Percentiles rank a stretch among this genome's conserved stretches.
phyloP scores from a whole-genome alignment of 1,284 basidiomycete species.

The Heliocybe sulcata region DNA sequence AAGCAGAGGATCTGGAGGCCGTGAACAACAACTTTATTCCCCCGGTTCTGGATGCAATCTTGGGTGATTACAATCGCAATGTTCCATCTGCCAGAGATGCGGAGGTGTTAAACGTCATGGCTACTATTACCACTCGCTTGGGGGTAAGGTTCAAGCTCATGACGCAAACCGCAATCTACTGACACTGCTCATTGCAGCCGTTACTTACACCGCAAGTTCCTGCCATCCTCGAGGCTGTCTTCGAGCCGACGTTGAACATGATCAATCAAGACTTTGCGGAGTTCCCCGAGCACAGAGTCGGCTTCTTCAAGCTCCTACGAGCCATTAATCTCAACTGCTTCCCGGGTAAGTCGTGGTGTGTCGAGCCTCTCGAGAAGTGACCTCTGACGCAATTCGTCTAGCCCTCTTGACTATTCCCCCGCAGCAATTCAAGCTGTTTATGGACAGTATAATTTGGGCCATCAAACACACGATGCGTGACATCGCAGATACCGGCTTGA shows the following conservation, averaged over 20 bases:
- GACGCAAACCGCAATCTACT: neutral
- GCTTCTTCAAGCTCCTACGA: constrained; percentile 95
- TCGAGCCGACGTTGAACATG: constrained; percentile 97
- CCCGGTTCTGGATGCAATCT: constrained; percentile 91
- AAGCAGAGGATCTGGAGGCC: constrained; percentile 92
- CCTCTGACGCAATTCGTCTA: constrained; percentile 18
- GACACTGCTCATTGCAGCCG: constrained; percentile 31
- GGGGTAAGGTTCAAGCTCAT: constrained; percentile 50
- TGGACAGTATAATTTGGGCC: constrained; percentile 99
- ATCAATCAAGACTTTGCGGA: constrained; percentile 99
- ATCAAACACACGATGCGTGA: constrained; percentile 99
- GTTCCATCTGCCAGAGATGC: constrained; percentile 93
- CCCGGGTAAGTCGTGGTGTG: constrained; percentile 56
- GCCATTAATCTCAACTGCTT: constrained; percentile 95
- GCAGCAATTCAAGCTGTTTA: constrained; percentile 95
- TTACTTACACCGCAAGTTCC: constrained; percentile 94
- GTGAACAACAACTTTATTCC: constrained; percentile 94
- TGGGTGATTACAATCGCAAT: constrained; percentile 95
- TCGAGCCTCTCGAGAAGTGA: neutral
- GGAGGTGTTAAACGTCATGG: constrained; percentile 97
- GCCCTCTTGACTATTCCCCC: constrained; percentile 85
- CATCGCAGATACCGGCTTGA: constrained; percentile 93
- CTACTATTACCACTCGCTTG: constrained; percentile 87
- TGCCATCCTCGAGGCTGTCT: constrained; percentile 93
- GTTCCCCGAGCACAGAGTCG: constrained; percentile 95